A percentile compares a stretch with the other conserved stretches of the same genome.
phyloP scores from a whole-genome alignment of 495 filamentous ascomycete genomes.

The Hyaloscypha bicolor region DNA sequence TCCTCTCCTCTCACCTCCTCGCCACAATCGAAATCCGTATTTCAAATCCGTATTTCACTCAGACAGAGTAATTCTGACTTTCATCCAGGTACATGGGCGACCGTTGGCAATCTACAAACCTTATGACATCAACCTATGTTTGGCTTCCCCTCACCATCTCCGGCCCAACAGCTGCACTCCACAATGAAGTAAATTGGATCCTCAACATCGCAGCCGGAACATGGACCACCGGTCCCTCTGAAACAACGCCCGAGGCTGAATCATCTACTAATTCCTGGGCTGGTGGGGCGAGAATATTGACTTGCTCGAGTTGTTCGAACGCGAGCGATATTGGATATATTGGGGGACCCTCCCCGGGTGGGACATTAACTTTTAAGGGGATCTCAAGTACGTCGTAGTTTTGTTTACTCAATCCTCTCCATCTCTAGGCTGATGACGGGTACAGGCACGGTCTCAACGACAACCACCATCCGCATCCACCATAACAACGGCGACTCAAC shows the following conservation, averaged over 20 bases:
- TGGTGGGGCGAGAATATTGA: constrained; percentile 27
- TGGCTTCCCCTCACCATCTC: constrained; percentile 65
- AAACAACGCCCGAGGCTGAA: constrained; percentile 55
- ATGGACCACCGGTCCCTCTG: constrained; percentile 45
- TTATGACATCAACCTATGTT: constrained; percentile 63
- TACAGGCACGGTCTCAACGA: constrained; percentile 32
- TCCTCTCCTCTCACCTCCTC: constrained; percentile 37
- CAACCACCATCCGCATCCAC: constrained; percentile 56
- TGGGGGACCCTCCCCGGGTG: constrained; percentile 45
- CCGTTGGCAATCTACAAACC: constrained; percentile 60
- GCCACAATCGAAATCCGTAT: constrained; percentile 36
- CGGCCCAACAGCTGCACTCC: constrained; percentile 49
- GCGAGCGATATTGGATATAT: constrained; percentile 53
- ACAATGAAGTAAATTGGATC: constrained; percentile 56
- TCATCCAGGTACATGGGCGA: constrained; percentile 66
- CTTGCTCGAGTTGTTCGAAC: constrained; percentile 50
- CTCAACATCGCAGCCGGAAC: constrained; percentile 43
- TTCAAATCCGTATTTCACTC: constrained; percentile 23
- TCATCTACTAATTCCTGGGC: constrained; percentile 32
- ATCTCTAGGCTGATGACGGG: neutral
- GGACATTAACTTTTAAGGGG: constrained; percentile 47
- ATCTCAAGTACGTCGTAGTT: constrained; percentile 41
- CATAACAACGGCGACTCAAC: constrained; percentile 54
- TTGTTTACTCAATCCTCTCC: neutral
- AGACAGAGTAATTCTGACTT: constrained; percentile 41